Percentiles rank a stretch among this genome's conserved stretches.
Evolutionary conservation across 140 eudicot species (phyloP).

Genomic region (Flaveria floridana): DNA sequence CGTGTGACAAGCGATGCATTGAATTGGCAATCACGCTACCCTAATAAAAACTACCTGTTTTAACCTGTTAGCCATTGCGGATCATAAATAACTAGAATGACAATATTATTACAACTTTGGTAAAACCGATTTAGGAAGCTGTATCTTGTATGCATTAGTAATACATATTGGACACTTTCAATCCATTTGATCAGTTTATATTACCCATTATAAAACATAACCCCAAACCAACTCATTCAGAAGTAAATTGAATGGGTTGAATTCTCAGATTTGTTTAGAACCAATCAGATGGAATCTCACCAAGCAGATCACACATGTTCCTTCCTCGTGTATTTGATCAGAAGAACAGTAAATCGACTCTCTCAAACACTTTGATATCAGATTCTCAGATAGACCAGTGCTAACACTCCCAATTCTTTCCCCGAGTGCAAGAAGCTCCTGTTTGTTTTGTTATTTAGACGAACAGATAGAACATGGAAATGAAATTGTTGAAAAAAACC

Average conservation of each 20-base stretch:
- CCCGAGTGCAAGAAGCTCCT: constrained; percentile 81
- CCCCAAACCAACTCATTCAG: neutral
- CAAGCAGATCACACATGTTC: constrained; percentile 66
- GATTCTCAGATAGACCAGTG: constrained; percentile 60
- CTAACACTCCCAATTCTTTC: constrained; percentile 69
- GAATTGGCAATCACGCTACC: neutral
- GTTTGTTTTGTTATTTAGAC: constrained; percentile 19
- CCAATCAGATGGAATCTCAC: constrained; percentile 34
- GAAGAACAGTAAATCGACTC: constrained; percentile 60
- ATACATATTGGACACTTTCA: neutral
- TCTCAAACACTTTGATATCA: constrained; percentile 43
- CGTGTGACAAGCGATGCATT: neutral
- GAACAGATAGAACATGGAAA: neutral
- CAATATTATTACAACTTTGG: neutral
- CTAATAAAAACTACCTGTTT: neutral
- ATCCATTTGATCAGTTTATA: neutral
- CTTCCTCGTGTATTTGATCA: constrained; percentile 51
- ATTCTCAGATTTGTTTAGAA: neutral
- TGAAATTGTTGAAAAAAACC: neutral
- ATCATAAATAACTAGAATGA: neutral
- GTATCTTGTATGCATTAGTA: neutral
- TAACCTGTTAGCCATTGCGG: neutral
- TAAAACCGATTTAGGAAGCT: neutral
- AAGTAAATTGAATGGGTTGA: constrained; percentile 3
- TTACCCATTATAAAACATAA: neutral